These are phyloP conservation scores for Ormosia semicastrata DNA, from an alignment of 306 rosid genomes.

Conservation along the genomic window DNA sequence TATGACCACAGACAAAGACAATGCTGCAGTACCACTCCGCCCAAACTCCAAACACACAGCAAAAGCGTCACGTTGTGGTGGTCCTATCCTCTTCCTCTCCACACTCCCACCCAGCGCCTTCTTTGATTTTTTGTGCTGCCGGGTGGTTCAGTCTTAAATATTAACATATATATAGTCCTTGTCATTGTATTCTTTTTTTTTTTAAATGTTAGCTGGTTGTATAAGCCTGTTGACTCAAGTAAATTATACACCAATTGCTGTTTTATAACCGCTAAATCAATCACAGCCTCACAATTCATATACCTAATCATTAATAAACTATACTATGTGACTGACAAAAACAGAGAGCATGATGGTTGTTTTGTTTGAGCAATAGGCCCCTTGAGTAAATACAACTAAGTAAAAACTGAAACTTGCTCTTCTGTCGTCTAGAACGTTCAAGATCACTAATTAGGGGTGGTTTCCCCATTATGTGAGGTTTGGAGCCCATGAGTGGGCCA, in stretches of 20 bases:
- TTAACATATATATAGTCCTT: neutral
- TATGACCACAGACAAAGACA: slow-evolving; percentile 26
- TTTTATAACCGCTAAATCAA: slow-evolving; percentile 16
- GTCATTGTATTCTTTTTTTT: neutral
- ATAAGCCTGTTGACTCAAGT: neutral
- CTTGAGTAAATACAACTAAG: neutral
- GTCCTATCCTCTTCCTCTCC: slow-evolving; percentile 19
- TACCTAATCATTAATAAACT: slow-evolving; percentile 26
- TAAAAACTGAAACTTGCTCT: neutral
- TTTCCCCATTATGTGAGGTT: neutral
- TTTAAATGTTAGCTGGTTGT: neutral
- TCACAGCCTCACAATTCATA: slow-evolving; percentile 10
- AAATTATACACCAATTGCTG: slow-evolving; percentile 9
- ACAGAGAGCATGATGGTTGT: neutral
- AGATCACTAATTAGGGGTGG: neutral
- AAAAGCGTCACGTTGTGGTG: slow-evolving; percentile 23
- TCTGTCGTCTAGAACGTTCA: neutral
- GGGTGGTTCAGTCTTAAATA: neutral
- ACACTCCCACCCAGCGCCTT: neutral
- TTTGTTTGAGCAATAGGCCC: neutral
- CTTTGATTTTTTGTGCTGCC: slow-evolving; percentile 4
- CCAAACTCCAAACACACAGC: slow-evolving; percentile 5
- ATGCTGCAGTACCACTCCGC: neutral
- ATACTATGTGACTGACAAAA: neutral
- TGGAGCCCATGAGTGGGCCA: slow-evolving; percentile 20